Conservation (phyloP, 176 grass and related monocot species). For the Musa beccarii region DNA sequence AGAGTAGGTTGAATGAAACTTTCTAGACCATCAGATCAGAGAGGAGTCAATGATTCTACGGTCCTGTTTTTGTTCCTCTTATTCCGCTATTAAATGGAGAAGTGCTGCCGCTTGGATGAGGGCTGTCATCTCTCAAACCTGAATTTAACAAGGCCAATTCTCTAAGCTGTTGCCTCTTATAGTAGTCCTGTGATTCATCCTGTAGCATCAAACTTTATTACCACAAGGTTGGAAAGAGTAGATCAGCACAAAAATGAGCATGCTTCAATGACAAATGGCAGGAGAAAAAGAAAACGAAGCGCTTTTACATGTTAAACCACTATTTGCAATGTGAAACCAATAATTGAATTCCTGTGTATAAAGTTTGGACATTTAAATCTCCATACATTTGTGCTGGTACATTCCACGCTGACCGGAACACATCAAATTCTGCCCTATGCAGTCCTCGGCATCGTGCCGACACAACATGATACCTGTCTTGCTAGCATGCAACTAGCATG, state of each 20-base stretch:
- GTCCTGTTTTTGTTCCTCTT: slow-evolving; percentile 72
- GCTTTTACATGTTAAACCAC: too few species aligned
- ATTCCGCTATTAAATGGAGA: slow-evolving; percentile 71
- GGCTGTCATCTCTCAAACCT: slow-evolving; percentile 55
- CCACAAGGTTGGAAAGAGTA: neutral
- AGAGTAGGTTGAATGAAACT: neutral
- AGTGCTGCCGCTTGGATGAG: slow-evolving; percentile 53
- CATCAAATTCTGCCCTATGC: too few species aligned
- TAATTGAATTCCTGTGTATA: too few species aligned
- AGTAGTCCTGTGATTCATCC: slow-evolving; percentile 87
- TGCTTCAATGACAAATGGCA: too few species aligned
- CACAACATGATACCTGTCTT: too few species aligned
- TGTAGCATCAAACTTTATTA: slow-evolving; percentile 11
- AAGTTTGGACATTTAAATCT: too few species aligned
- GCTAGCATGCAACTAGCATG: too few species aligned
- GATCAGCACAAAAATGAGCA: neutral
- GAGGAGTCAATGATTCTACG: slow-evolving; percentile 19
- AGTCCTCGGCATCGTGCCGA: too few species aligned
- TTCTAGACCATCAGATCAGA: neutral
- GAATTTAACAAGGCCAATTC: slow-evolving; percentile 80
- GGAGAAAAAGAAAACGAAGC: too few species aligned
- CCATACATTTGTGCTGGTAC: too few species aligned
- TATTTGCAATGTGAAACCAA: too few species aligned
- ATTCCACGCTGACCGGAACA: too few species aligned
- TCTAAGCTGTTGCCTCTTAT: slow-evolving; percentile 67